These are phyloP conservation scores for Neurospora terricola DNA, from an alignment of 495 filamentous ascomycete species.

Conservation along the genomic window DNA sequence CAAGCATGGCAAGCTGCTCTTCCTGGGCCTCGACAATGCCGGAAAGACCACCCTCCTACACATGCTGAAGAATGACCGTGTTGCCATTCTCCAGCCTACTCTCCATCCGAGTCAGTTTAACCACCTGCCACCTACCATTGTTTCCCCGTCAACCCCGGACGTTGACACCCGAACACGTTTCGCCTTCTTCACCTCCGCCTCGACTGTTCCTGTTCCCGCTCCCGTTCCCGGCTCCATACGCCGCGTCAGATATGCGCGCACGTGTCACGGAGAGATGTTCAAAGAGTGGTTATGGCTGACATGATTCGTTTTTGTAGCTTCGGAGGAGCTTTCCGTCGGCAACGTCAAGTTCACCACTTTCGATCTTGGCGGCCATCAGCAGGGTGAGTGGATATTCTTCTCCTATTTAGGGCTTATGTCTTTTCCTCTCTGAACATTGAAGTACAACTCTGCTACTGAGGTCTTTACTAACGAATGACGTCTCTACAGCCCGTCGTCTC, in stretches of 20 bases:
- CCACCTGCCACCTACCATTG: not conserved
- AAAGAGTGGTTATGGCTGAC: constrained; percentile 12
- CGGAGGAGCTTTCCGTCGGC: constrained; percentile 92
- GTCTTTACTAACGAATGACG: not conserved
- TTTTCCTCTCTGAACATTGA: not conserved
- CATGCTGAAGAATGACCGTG: constrained; percentile 95
- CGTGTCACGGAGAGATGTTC: constrained; percentile 5
- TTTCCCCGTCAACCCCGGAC: not conserved
- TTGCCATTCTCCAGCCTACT: constrained; percentile 85
- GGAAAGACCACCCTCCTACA: constrained; percentile 92
- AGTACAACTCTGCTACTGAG: not conserved
- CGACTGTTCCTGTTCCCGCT: not conserved
- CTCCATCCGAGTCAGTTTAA: constrained; percentile 68
- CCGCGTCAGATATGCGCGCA: not conserved
- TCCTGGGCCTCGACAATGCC: constrained; percentile 93
- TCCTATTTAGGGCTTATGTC: not conserved
- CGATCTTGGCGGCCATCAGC: constrained; percentile 93
- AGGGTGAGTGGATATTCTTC: constrained; percentile 51
- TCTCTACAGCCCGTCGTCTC: constrained; percentile 67
- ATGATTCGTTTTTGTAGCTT: constrained; percentile 43
- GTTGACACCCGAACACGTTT: not conserved
- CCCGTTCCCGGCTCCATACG: not conserved
- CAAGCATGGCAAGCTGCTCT: constrained; percentile 92
- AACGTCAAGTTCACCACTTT: constrained; percentile 97
- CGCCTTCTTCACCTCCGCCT: not conserved